Evolutionary conservation across 768 basidiomycete species (phyloP), one percentile per base, ranked within the genome.

Genomic region (Mycena epipterygia): DNA sequence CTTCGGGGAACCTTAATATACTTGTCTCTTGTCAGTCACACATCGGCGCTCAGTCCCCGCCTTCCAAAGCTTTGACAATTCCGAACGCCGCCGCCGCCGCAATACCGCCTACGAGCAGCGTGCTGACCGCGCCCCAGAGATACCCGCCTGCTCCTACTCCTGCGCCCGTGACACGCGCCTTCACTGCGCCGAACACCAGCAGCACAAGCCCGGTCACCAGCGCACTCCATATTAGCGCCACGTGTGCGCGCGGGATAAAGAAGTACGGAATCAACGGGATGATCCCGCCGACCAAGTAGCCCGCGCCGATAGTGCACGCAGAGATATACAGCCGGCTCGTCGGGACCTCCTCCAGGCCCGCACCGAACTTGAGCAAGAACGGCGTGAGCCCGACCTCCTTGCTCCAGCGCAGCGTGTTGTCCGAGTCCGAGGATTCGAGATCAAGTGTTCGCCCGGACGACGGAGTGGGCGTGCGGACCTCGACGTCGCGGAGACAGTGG

Each of bases 311-410:
- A 0, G 97, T 99, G 73, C 97, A 87, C 2, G 97, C 97, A 1
- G 95, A 97, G 39, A 91, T 86, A 83, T 96, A 98, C 72, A 98
- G 85, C 29, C 98, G 89, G 25, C 87, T 86, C 21, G 90, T 89
- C 1, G 97, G 94, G 37, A 98, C 89, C 81, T 99, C 97, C 87
- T 98, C 97, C 59, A 98, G 77, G 21, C 96, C 95, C 79, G 94
- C 93, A n/a, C 97, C 97, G 74, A 98, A 98, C 82, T 95, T 98
- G 74, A 99, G 88, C 75, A 99, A 82, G 84, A 99, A 99, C 3
- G 96, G 90, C 0, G 97, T 97, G 42, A 99, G 80, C 0, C 98
- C 98, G 70, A 96, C 89, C 32, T 93, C 90, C 52, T 90, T 89
- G 71, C 89, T 90, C 90, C 92, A 94, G 71, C 86, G 85, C 57